Conservation (phyloP, 2,329 filamentous ascomycete species). For the Alternaria longipes region DNA sequence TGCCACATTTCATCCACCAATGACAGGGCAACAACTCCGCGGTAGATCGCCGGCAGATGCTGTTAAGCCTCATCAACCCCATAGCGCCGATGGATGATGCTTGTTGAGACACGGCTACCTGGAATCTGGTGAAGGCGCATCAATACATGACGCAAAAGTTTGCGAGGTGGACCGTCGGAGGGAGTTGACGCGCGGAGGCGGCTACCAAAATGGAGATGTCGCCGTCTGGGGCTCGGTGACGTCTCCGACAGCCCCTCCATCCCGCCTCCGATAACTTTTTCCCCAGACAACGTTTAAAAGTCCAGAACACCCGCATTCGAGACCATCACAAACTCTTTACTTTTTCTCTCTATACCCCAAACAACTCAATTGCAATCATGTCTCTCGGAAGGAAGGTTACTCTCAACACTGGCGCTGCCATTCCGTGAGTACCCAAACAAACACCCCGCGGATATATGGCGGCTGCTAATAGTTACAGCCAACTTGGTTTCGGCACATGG, state of each 20-base stretch:
- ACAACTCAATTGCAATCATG: conserved; percentile 26
- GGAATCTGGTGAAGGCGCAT: neutral
- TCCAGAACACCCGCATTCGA: neutral
- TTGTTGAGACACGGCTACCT: conserved; percentile 5
- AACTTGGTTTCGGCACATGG: conserved; percentile 55
- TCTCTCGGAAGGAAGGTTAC: conserved; percentile 55
- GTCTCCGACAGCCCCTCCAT: conserved; percentile 32
- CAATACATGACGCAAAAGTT: conserved; percentile 13
- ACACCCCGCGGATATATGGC: conserved; percentile 65
- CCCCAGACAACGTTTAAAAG: conserved; percentile 18
- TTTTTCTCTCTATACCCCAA: conserved; percentile 12
- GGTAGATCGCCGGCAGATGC: neutral
- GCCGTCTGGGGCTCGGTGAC: conserved; percentile 30
- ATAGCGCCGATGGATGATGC: conserved; percentile 7
- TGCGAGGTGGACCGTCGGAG: conserved; percentile 16
- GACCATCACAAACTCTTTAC: neutral
- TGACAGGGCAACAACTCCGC: neutral
- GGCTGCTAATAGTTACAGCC: conserved; percentile 60
- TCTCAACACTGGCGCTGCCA: conserved; percentile 75
- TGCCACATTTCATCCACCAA: conserved; percentile 19
- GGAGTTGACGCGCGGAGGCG: conserved; percentile 9
- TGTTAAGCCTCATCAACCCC: neutral
- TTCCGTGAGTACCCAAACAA: conserved; percentile 72
- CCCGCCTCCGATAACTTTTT: conserved; percentile 24
- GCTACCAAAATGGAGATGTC: conserved; percentile 22